Evolutionary conservation across 345 rosid species (phyloP).

Genomic region (Barbarea vulgaris): DNA sequence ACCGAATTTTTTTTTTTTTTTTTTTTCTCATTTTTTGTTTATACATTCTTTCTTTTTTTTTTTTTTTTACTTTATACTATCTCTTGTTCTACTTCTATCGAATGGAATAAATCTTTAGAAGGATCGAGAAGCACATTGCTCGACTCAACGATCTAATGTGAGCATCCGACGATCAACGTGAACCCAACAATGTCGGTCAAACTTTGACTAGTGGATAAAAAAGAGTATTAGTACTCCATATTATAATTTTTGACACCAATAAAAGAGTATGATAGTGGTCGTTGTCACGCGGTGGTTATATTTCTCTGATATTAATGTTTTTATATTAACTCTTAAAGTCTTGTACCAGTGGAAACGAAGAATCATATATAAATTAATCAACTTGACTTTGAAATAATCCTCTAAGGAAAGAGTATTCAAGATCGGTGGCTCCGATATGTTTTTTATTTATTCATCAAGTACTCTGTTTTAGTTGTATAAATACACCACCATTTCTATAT

Average conservation of each 20-base stretch:
- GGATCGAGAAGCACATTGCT: neutral
- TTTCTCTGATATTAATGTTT: neutral
- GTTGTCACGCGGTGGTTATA: conserved; percentile 32
- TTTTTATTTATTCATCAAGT: conserved; percentile 7
- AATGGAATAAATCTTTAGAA: neutral
- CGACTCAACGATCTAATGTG: neutral
- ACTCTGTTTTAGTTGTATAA: conserved; percentile 24
- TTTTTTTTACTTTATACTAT: neutral
- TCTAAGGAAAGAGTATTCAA: conserved; percentile 8
- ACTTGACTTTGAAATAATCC: conserved; percentile 17
- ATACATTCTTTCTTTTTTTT: no score
- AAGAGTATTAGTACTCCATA: neutral
- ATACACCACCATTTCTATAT: conserved; percentile 5
- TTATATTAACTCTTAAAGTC: neutral
- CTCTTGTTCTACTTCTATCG: neutral
- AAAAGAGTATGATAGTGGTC: conserved; percentile 11
- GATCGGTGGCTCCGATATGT: conserved; percentile 6
- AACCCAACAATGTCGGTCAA: conserved; percentile 20
- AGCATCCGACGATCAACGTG: conserved; percentile 12
- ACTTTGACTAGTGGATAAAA: conserved; percentile 36
- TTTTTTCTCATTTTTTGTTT: neutral
- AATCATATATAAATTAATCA: conserved; percentile 13
- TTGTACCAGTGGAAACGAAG: conserved; percentile 25
- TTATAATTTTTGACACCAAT: neutral
- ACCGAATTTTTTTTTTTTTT: neutral